phyloP scores from a whole-genome alignment of 2,329 filamentous ascomycete species.

The Trichothecium sympodiale region DNA sequence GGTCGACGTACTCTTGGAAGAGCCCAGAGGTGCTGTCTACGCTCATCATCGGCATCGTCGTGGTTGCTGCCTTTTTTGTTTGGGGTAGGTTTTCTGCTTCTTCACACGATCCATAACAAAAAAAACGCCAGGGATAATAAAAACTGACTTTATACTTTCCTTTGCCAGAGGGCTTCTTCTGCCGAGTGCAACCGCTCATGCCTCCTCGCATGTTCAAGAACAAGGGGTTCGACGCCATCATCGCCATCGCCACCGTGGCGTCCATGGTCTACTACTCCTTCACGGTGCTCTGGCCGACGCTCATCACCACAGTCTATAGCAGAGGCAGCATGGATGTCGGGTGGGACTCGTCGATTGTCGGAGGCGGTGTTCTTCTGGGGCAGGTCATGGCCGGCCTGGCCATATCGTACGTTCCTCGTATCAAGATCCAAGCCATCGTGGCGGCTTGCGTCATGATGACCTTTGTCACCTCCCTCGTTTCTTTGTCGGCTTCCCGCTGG shows the following conservation, averaged over 20 bases:
- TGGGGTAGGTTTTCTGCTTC: slow-evolving; percentile 17
- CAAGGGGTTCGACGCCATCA: slow-evolving; percentile 25
- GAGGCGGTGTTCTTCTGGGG: slow-evolving; percentile 28
- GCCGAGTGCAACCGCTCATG: slow-evolving; percentile 26
- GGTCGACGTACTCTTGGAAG: slow-evolving; percentile 28
- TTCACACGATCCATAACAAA: no score
- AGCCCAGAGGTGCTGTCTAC: slow-evolving; percentile 24
- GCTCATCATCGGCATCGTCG: slow-evolving; percentile 24
- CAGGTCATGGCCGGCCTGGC: slow-evolving; percentile 23
- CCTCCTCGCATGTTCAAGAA: slow-evolving; percentile 30
- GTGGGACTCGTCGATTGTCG: slow-evolving; percentile 28
- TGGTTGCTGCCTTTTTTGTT: slow-evolving; percentile 22
- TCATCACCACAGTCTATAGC: slow-evolving; percentile 29
- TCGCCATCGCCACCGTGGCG: slow-evolving; percentile 25
- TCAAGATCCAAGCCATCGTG: slow-evolving; percentile 22
- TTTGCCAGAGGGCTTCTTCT: slow-evolving; percentile 21
- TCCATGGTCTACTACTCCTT: slow-evolving; percentile 33
- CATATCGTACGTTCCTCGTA: slow-evolving; percentile 23
- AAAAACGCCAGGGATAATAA: background rate
- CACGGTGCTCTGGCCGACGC: slow-evolving; percentile 31
- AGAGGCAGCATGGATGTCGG: slow-evolving; percentile 24
- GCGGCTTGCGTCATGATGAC: slow-evolving; percentile 17
- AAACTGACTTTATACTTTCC: background rate
- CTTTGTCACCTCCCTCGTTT: slow-evolving; percentile 20
- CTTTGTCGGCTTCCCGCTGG: slow-evolving; percentile 15